Evolutionary conservation across 2,329 filamentous ascomycete species (phyloP), one percentile per base, ranked within the genome.

Genomic region (Penicillium paneum): DNA sequence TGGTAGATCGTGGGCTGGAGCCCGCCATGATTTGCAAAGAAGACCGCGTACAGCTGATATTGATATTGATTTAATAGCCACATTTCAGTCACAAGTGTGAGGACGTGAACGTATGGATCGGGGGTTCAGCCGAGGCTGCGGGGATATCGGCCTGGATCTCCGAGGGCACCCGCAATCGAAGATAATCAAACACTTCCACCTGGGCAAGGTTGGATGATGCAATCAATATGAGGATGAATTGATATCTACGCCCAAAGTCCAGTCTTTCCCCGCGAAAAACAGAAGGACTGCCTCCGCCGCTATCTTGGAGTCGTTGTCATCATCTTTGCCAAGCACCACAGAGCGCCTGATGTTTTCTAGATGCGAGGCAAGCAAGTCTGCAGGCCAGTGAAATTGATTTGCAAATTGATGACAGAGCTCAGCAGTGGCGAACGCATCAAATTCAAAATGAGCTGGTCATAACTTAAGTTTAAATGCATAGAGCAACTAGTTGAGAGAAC

Each of bases 261-360:
- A 21, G 26, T 56, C 55, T 47, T 50, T 54, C 4, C 59, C 65
- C 1, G 51, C 54, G 47, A 68, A 63, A 52, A 71, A 69, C 41
- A 57, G 47, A 31, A 70, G 49, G 8, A 67, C 64, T 21, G 61
- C 53, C 52, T 68, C 68, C 3, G 68, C 68, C 1, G 67, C 65
- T 19, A 62, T 13, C 40, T 55, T 57, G 2, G 67, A 60, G 55
- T 71, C 67, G 56, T 68, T 65, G 1, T 59, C 55, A 24, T 60
- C 63, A 7, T 61, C 58, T 15, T 43, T 29, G 2, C 54, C 58
- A 2, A 32, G 38, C 17, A 43, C 43, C 6, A 26, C 50, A 13
- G 52, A 54, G 15, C 35, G 32, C 35, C 60, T 53, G 52, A 69
- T 60, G 21, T 55, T 52, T n/a, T 15, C 26, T 19, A 68, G 36